A percentile compares a stretch with the other conserved stretches of the same genome.
These are phyloP conservation scores for Saccharomycopsis babjevae DNA, from an alignment of 805 yeast genomes.

Conservation along the genomic window DNA sequence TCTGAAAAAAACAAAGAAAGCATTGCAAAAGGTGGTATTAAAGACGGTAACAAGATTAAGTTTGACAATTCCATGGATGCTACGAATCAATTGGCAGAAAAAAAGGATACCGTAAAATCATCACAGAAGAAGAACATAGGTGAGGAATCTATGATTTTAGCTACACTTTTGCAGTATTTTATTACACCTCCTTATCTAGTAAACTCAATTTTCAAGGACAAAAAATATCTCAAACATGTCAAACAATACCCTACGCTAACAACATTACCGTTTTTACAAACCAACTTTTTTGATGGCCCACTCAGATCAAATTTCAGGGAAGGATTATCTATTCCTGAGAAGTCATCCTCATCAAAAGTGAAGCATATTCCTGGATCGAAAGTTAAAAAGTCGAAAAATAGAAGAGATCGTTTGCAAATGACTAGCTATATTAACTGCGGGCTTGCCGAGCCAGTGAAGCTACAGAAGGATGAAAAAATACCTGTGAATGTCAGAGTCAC, in stretches of 20 bases:
- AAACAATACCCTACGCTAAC: conserved; percentile 60
- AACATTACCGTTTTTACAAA: conserved; percentile 63
- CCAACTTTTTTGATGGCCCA: conserved; percentile 14
- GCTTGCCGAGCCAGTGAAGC: conserved; percentile 43
- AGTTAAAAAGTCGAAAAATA: conserved; percentile 32
- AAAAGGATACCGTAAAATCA: conserved; percentile 4
- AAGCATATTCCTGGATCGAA: conserved; percentile 19
- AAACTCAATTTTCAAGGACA: conserved; percentile 48
- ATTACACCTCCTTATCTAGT: conserved; percentile 78
- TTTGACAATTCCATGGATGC: conserved; percentile 24
- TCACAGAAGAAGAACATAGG: conserved; percentile 13
- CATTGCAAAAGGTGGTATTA: neutral
- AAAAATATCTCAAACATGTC: conserved; percentile 51
- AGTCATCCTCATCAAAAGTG: conserved; percentile 12
- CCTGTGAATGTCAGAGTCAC: conserved; percentile 78
- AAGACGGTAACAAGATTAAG: conserved; percentile 16
- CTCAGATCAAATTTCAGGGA: conserved; percentile 35
- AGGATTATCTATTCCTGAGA: conserved; percentile 32
- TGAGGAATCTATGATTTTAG: conserved; percentile 35
- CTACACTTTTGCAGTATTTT: conserved; percentile 65
- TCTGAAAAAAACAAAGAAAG: neutral
- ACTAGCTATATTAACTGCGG: conserved; percentile 80
- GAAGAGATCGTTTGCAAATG: conserved; percentile 36
- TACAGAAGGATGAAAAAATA: conserved; percentile 42
- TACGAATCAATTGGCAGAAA: conserved; percentile 19